Percentiles rank a stretch among this genome's conserved stretches.
These are phyloP conservation scores for Phaseolus lunatus DNA, from an alignment of 306 rosid genomes.

Conservation along the genomic window DNA sequence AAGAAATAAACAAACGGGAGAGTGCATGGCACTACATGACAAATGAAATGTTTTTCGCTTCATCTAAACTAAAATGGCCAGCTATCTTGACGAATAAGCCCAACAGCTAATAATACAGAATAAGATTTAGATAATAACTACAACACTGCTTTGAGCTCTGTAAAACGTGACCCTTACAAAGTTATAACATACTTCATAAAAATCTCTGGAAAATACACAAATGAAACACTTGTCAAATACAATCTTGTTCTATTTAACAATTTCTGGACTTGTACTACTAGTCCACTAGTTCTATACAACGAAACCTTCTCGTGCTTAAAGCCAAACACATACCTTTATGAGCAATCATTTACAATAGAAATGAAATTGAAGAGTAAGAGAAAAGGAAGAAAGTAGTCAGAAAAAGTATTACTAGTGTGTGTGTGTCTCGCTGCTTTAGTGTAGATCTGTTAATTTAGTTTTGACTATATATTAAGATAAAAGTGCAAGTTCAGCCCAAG, in stretches of 20 bases:
- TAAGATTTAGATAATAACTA: background rate
- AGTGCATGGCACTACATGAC: background rate
- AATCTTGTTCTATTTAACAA: conserved; percentile 44
- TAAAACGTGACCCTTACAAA: background rate
- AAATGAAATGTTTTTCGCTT: background rate
- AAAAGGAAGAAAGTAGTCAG: conserved; percentile 27
- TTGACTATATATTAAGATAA: conserved; percentile 56
- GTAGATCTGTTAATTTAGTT: conserved; percentile 68
- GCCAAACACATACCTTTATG: conserved; percentile 51
- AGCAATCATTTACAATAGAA: conserved; percentile 72
- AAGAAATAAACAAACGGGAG: background rate
- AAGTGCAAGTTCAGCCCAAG: conserved; percentile 99
- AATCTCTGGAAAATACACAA: conserved; percentile 26
- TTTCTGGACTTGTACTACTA: conserved; percentile 42
- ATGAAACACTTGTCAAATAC: conserved; percentile 35
- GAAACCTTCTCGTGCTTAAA: conserved; percentile 50
- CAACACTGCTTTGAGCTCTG: background rate
- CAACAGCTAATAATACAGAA: background rate
- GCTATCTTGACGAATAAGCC: background rate
- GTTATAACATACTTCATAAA: background rate
- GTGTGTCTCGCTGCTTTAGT: conserved; percentile 62
- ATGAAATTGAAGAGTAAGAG: conserved; percentile 31
- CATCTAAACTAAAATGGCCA: background rate
- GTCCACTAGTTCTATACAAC: conserved; percentile 59
- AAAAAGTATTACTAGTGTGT: conserved; percentile 48